Evolutionary conservation across 768 basidiomycete species (phyloP), one percentile per base, ranked within the genome.

Genomic region (Boletus subcaerulescens): DNA sequence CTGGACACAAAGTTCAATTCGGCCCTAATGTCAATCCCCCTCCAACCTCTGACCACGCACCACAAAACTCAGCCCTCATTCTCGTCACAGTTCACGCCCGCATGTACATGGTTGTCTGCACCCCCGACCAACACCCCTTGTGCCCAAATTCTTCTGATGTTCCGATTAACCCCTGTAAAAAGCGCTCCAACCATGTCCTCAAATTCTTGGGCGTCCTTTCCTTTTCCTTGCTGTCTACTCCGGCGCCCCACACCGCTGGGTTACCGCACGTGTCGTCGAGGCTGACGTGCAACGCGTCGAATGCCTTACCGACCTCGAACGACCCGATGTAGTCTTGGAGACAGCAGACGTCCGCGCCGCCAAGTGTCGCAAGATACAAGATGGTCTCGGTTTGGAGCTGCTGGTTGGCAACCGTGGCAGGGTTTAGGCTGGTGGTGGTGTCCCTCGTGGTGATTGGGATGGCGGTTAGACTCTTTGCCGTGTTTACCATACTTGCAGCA

Each of bases 361-460:
- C 95, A 10, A 88, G 73, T 3, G 95, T 98, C 5, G 95, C 93
- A 56, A 97, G 84, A 75, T 93, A 87, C 46, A 97, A 75, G 42
- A 96, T 75, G 1, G 90, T 82, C 6, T 86, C 72, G 31, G 91
- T 76, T 2, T 85, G 72, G 3, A 97, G 77, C 55, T 86, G 85
- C n/a, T 75, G 73, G 58, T 78, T 74, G 1, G 77, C 70, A 61
- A 87, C 14, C 7, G 15, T 43, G 52, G 13, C n/a, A 9, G 24
- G 26, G 29, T 8, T 10, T 10, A 9, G 6, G 22, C 18, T 40
- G 53, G n/a, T 29, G 33, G 20, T 39, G 40, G 13, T n/a, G 41
- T 26, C 26, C 26, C 12, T 35, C 35, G n/a, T 29, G 39, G 26
- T 39, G 40, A 15, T n/a, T 33, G 9, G 40, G 5, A 26, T 26